Percentiles rank a stretch among this genome's conserved stretches.
These are phyloP conservation scores for Canavalia ensiformis DNA, from an alignment of 306 rosid genomes.

Conservation along the genomic window DNA sequence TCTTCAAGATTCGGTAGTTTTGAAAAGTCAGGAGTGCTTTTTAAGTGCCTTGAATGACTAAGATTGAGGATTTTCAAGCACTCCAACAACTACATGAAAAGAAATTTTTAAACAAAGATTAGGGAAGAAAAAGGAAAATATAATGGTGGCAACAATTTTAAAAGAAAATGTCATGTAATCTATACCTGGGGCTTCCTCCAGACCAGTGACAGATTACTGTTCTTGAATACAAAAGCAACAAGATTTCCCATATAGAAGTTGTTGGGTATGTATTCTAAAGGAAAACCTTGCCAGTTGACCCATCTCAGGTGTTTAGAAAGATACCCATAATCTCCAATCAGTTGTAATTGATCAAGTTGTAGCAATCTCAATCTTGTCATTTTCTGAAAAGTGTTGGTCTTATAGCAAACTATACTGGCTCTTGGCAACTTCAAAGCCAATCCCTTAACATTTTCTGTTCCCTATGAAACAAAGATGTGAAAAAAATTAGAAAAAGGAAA, in stretches of 20 bases:
- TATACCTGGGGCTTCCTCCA: constrained; percentile 27
- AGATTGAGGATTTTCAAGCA: constrained; percentile 49
- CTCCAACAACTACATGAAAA: constrained; percentile 13
- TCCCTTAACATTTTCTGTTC: constrained; percentile 38
- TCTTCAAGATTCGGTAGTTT: constrained; percentile 52
- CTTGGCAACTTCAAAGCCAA: constrained; percentile 22
- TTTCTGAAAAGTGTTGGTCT: constrained; percentile 40
- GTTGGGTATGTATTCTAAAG: constrained; percentile 41
- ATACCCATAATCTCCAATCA: constrained; percentile 44
- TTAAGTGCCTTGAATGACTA: constrained; percentile 24
- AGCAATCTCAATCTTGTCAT: constrained; percentile 60
- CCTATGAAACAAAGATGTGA: constrained; percentile 17
- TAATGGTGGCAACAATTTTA: background rate
- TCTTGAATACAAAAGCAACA: constrained; percentile 49
- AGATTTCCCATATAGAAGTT: constrained; percentile 31
- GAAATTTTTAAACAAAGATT: background rate
- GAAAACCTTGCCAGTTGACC: constrained; percentile 53
- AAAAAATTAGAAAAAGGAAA: background rate
- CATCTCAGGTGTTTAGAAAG: constrained; percentile 48
- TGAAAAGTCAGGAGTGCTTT: constrained; percentile 47
- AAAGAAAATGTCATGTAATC: background rate
- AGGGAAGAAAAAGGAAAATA: background rate
- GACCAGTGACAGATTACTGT: constrained; percentile 43
- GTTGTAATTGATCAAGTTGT: constrained; percentile 39
- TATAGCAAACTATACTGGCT: background rate